Conservation (phyloP, 2,329 filamentous ascomycete genomes). For the Lachnellula arida region DNA sequence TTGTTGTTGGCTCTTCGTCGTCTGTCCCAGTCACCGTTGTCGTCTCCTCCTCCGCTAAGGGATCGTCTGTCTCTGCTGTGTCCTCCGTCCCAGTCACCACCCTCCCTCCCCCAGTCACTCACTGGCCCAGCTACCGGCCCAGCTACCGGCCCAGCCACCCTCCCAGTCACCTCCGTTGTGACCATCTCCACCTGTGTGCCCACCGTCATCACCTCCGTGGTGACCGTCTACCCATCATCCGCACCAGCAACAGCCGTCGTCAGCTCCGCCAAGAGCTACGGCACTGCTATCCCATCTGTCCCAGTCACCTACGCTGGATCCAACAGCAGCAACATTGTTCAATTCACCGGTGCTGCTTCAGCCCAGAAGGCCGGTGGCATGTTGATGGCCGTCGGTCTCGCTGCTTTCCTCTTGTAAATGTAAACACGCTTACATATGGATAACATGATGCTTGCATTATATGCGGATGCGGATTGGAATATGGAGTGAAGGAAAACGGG, state of each 20-base stretch:
- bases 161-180: not conserved
- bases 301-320: not conserved
- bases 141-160: not conserved
- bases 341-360: constrained; percentile 17
- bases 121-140: not conserved
- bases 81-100: not conserved
- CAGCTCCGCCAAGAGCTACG: not conserved
- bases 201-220: constrained; percentile 6
- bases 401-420: constrained; percentile 20
- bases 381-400: constrained; percentile 21
- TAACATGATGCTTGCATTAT: too few species aligned
- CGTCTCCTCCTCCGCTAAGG: too few species aligned
- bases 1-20: too few species aligned
- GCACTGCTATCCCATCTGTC: constrained; percentile 4
- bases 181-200: constrained; percentile 11
- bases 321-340: constrained; percentile 7
- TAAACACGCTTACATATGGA: too few species aligned
- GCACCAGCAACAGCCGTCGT: not conserved
- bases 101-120: constrained; percentile 1
- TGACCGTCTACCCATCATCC: constrained; percentile 5
- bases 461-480: too few species aligned
- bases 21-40: not conserved
- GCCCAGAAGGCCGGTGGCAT: constrained; percentile 20
- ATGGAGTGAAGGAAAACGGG: too few species aligned
- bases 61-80: too few species aligned